Evolutionary conservation across 106 monocot genomes (phyloP).

Genomic region (Xerophyta viscosa): DNA sequence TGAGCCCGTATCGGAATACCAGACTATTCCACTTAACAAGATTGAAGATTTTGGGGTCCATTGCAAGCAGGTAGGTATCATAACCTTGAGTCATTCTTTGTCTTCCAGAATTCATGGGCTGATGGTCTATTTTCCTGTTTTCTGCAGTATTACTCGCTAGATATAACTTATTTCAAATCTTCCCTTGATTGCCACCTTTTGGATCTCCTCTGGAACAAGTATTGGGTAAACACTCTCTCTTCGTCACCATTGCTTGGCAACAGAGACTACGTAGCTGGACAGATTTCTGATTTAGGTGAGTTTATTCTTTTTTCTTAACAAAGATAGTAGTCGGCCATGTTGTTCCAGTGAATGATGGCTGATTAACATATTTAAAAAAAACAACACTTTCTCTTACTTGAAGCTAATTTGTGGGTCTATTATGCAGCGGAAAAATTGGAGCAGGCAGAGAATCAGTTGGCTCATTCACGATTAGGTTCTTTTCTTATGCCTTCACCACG

Average conservation of each 20-base stretch:
- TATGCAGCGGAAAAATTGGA: conserved; percentile 85
- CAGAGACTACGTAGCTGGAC: conserved; percentile 96
- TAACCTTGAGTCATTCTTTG: background rate
- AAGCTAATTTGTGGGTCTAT: background rate
- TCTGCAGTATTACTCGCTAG: conserved; percentile 83
- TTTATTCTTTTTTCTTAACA: background rate
- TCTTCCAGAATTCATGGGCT: background rate
- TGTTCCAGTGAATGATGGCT: too few relatives aligned
- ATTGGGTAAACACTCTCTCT: conserved; percentile 98
- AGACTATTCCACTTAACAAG: conserved; percentile 95
- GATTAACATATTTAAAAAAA: too few relatives aligned
- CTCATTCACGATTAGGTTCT: conserved; percentile 71
- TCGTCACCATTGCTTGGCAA: conserved; percentile 81
- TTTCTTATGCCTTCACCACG: conserved; percentile 67
- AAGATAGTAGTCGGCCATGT: background rate
- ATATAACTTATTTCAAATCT: conserved; percentile 98
- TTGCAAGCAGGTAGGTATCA: conserved; percentile 69
- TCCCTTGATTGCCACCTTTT: conserved; percentile 81
- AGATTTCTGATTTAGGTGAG: conserved; percentile 94
- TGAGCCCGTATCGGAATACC: conserved; percentile 95
- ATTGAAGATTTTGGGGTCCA: conserved; percentile 99
- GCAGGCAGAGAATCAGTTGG: conserved; percentile 87
- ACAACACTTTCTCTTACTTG: background rate
- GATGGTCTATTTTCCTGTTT: conserved; percentile 3
- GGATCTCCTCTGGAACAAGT: conserved; percentile 98